These are phyloP conservation scores for Hypericum androsaemum DNA, from an alignment of 345 rosid species.

Conservation along the genomic window DNA sequence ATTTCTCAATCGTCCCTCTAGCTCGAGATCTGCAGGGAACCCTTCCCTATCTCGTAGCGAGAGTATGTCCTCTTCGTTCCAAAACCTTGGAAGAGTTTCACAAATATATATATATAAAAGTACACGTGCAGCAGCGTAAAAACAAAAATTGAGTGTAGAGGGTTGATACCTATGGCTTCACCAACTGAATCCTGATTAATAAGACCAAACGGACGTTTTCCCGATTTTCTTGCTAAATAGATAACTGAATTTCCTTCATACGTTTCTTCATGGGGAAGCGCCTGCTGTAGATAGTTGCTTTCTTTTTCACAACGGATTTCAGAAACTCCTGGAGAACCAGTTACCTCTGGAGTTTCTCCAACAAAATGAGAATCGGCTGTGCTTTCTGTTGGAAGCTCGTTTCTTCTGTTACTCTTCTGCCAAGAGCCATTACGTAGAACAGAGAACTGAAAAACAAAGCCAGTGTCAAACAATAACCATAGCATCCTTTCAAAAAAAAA, in stretches of 20 bases:
- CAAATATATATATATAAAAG: no score
- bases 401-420: conserved; percentile 32
- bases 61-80: no score
- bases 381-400: conserved; percentile 22
- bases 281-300: conserved; percentile 10
- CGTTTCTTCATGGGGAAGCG: conserved; percentile 14
- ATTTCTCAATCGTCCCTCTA: no score
- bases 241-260: conserved; percentile 19
- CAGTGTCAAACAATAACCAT: no score
- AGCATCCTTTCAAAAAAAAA: background rate
- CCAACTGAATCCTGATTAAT: conserved; percentile 17
- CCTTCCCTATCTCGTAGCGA: no score
- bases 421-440: conserved; percentile 31
- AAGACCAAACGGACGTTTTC: conserved; percentile 6
- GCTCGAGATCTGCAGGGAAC: no score
- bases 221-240: conserved; percentile 15
- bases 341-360: conserved; percentile 14
- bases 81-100: background rate
- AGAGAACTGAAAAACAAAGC: conserved; percentile 26
- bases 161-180: conserved; percentile 34
- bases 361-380: conserved; percentile 31
- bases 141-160: background rate
- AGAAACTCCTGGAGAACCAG: conserved; percentile 6
- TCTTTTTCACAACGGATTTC: conserved; percentile 6
- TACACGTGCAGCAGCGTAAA: background rate